Evolutionary conservation across 306 rosid genomes (phyloP), one percentile per base, ranked within the genome.

Genomic region (Medicago ruthenica): DNA sequence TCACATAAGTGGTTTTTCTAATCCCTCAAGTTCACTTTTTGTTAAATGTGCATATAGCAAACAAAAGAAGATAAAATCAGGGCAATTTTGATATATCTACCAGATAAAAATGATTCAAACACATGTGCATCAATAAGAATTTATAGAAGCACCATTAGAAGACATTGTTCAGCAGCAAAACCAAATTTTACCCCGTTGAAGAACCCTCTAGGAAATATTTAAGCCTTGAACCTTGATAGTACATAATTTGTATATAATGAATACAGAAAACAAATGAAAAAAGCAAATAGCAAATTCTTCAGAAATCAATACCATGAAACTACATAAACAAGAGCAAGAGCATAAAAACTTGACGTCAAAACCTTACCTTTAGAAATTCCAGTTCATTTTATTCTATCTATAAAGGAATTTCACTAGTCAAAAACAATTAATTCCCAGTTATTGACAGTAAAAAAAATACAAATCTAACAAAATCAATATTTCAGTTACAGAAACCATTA

Each of bases 391-490:
- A 48, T 48, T 79, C 62, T 64, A 64, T 71, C 73, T 40, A 16
- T 67, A 58, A 39, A 51, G 67, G 65, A 79, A 67, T 71, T 57
- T 76, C 81, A 59, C 17, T 59, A 31, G n/a, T 42, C 73, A 76
- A 20, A 71, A 76, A 58, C 76, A 58, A 44, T 58, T 15, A 34
- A 31, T 65, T 36, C 53, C 39, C 36, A 72, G 82, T 63, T 76
- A 75, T 39, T 42, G 67, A 53, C 54, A 59, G 73, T 16, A 36
- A 42, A 54, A 55, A 7, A 20, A 65, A 71, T 42, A 60, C 27
- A 51, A 54, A 44, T 17, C 20, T 37, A 65, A 50, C 8, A 45
- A 76, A 76, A 44, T 45, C 45, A 59, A 70, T 51, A 51, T 34
- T 53, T 70, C 16, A 22, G 62, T 16, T 42, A 20, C 50, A 66